Base-by-base conservation (phyloP, 2,329 filamentous ascomycete species). In the Zymoseptoria tritici region DNA sequence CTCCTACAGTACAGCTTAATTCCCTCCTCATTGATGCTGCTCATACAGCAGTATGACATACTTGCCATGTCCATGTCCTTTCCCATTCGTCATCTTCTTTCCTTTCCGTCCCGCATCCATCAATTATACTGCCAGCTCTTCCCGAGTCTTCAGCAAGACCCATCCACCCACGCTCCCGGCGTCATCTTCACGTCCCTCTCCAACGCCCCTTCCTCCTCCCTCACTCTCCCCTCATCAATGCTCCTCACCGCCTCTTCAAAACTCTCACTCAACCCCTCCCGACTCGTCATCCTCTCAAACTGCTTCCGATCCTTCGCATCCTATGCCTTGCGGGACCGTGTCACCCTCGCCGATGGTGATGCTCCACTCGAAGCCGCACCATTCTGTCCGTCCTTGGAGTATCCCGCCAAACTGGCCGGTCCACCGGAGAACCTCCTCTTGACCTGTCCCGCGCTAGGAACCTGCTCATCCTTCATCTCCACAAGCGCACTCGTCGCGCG, bases 401-500 rank as follows among this genome's bases (percentile, higher is more conserved):
- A 64, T 49, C 65, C 63, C 49, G 61, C 62, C 62, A 70, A 63
- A 56, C 65, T 69, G 49, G 69, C 64, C 56, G 65, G 70, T 62
- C 73, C 72, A 69, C 76, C 72, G 70, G 81, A 77, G 60, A 77
- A 81, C 77, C 71, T 76, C 73, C 74, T 81, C 77, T 73, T 79
- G 75, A 75, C 79, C 72, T 81, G 77, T 67, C 75, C 77, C 63
- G 79, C 76, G 62, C 80, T 78, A 57, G 83, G 82, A 62, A 86
- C 78, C 72, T 89, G 83, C 72, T 88, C 83, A 71, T 86, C 83
- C 74, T 90, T 89, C 79, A 92, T 91, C 75, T 95, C 91, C 69
- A 93, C 89, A 56, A 94, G 78, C 60, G 86, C 85, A 81, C 93
- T 94, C 77, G 90, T 92, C 71, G 90, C 89, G 69, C 87, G 91